Evolutionary conservation across 2,329 filamentous ascomycete genomes (phyloP).

Genomic region (Sclerotinia borealis): DNA sequence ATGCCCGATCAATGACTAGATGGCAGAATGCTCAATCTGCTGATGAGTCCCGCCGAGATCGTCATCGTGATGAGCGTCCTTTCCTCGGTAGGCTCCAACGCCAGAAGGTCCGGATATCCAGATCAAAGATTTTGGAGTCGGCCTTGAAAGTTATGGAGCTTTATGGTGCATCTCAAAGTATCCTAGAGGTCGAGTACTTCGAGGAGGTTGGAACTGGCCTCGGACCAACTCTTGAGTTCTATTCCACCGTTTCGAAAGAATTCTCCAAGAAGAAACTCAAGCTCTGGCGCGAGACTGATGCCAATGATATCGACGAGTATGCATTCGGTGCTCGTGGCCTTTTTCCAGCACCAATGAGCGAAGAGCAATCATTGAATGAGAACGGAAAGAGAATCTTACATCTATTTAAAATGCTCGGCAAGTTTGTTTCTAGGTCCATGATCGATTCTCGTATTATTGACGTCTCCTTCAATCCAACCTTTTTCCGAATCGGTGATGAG

Average conservation of each 20-base stretch:
- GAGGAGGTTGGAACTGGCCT: slow-evolving; percentile 96
- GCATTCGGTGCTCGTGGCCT: slow-evolving; percentile 78
- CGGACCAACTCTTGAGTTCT: slow-evolving; percentile 94
- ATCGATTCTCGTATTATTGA: slow-evolving; percentile 97
- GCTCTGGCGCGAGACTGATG: slow-evolving; percentile 91
- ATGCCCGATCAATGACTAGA: slow-evolving; percentile 91
- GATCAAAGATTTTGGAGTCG: slow-evolving; percentile 90
- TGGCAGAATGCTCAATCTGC: slow-evolving; percentile 90
- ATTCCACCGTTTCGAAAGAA: slow-evolving; percentile 93
- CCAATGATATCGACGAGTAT: slow-evolving; percentile 65
- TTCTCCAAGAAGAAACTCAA: slow-evolving; percentile 97
- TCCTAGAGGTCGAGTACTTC: slow-evolving; percentile 96
- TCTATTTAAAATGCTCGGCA: slow-evolving; percentile 87
- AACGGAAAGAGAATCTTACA: slow-evolving; percentile 84
- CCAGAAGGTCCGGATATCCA: slow-evolving; percentile 96
- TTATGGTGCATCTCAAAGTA: slow-evolving; percentile 93
- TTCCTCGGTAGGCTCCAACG: slow-evolving; percentile 88
- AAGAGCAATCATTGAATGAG: slow-evolving; percentile 65
- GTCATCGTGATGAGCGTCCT: slow-evolving; percentile 79
- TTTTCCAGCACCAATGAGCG: slow-evolving; percentile 86
- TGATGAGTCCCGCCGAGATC: slow-evolving; percentile 74
- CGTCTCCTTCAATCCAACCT: slow-evolving; percentile 92
- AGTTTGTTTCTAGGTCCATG: slow-evolving; percentile 97
- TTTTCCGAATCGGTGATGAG: slow-evolving; percentile 85
- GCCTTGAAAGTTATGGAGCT: slow-evolving; percentile 98